Evolutionary conservation across 1,284 basidiomycete species (phyloP).

Genomic region (Rugosomyces carneus): DNA sequence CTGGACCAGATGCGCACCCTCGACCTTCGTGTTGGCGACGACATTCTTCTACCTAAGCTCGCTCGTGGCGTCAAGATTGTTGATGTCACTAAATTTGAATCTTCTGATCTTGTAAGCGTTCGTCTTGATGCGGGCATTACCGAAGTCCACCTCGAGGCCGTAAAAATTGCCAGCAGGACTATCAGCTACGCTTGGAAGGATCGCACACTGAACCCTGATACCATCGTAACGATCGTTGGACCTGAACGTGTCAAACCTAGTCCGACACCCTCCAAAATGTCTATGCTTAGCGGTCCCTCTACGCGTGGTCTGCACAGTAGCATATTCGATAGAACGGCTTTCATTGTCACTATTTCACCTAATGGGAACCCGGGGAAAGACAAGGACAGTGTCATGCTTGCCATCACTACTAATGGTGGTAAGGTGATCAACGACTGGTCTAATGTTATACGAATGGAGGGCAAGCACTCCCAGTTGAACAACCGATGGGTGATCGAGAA

Average conservation of each 20-base stretch:
- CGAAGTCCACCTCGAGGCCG: slow-evolving; percentile 27
- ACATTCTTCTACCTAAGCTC: slow-evolving; percentile 35
- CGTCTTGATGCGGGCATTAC: slow-evolving; percentile 33
- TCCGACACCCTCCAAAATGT: slow-evolving; percentile 41
- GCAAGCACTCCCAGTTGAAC: slow-evolving; percentile 33
- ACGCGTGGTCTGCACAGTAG: slow-evolving; percentile 26
- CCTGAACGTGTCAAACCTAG: slow-evolving; percentile 23
- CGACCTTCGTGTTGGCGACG: slow-evolving; percentile 47
- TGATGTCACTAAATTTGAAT: slow-evolving; percentile 28
- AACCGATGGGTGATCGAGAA: slow-evolving; percentile 48
- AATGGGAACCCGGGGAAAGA: slow-evolving; percentile 28
- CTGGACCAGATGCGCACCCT: slow-evolving; percentile 50
- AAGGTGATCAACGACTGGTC: slow-evolving; percentile 59
- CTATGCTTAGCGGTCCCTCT: slow-evolving; percentile 22
- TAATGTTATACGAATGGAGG: slow-evolving; percentile 57
- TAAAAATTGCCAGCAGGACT: slow-evolving; percentile 44
- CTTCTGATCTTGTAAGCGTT: slow-evolving; percentile 32
- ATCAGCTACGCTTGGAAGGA: slow-evolving; percentile 49
- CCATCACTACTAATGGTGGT: slow-evolving; percentile 54
- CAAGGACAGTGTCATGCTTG: slow-evolving; percentile 35
- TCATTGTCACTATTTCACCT: slow-evolving; percentile 43
- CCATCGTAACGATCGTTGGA: slow-evolving; percentile 34
- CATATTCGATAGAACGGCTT: slow-evolving; percentile 39
- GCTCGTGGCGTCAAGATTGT: slow-evolving; percentile 26
- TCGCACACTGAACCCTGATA: slow-evolving; percentile 34